Base-by-base conservation (phyloP, 2,329 filamentous ascomycete species). In the Diaporthe velutina region DNA sequence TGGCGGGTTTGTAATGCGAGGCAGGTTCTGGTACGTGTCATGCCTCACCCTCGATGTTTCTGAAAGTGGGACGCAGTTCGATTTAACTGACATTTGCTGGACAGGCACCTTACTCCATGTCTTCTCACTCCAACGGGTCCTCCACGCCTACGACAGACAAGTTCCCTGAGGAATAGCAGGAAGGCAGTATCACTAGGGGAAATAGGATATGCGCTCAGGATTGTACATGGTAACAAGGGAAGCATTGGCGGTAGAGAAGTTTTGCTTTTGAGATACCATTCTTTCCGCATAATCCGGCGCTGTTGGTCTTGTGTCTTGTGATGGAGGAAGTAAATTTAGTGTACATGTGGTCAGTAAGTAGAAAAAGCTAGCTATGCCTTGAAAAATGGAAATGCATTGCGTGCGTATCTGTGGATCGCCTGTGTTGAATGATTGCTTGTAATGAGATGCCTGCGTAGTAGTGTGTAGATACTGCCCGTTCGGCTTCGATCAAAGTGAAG, bases 1-100 rank as follows among this genome's bases (percentile, higher is more conserved):
- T 98, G 96, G 96, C 90, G 97, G 80, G 94, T 99, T 77, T 97
- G 94, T 83, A 98, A 98, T 82, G 97, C 97, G 48, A 98, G 98
- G 87, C 95, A 96, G 84, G 97, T 98, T 77, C 84, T 98, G 85
- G 95, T 97, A 87, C 86, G 93, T 89, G 13, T 64, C 33, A 4
- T 22, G 4, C 33, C 4, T 54, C 15, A 19, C 60, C 15, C 6
- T 28, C 28, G n/a, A n/a, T 45, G 25, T 12, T 30, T 48, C 4
- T 33, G 35, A 4, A n/a, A 25, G 2, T 30, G 33, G n/a, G 10
- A 10, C 42, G 3, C 3, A 35, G n/a, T 7, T 5, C 13, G 38
- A 15, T 6, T 19, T 33, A 55, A 66, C 38, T 61, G 33, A 60
- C 35, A 5, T 40, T 1, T 52, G 6, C 4, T 1, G 7, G 22